These are phyloP conservation scores for Amyloporia xantha DNA, from an alignment of 768 basidiomycete species.

Conservation along the genomic window DNA sequence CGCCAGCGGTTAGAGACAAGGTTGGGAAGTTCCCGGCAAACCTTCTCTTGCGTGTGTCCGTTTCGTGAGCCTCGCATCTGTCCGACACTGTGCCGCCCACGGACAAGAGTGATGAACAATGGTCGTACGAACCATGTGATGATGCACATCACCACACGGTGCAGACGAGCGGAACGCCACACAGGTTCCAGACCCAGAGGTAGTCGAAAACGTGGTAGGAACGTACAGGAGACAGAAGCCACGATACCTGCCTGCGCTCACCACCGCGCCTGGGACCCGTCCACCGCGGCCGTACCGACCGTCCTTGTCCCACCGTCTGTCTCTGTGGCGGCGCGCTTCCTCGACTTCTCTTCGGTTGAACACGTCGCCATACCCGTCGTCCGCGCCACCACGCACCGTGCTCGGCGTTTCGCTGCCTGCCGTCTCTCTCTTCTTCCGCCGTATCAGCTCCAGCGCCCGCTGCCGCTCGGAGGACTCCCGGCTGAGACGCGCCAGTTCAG, in stretches of 20 bases:
- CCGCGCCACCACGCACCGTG: conserved; percentile 47
- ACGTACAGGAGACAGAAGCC: neutral
- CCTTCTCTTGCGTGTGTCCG: neutral
- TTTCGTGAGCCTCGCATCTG: neutral
- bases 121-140: neutral
- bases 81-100: neutral
- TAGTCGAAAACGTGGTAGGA: too few species aligned
- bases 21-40: neutral
- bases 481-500: conserved; percentile 50
- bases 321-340: conserved; percentile 53
- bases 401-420: conserved; percentile 65
- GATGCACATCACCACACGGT: neutral
- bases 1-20: neutral
- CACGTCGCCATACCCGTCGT: conserved; percentile 56
- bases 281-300: neutral
- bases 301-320: conserved; percentile 26
- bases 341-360: conserved; percentile 68
- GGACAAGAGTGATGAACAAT: neutral
- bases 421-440: conserved; percentile 57
- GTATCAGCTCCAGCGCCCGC: conserved; percentile 66
- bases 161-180: too few species aligned
- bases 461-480: conserved; percentile 73
- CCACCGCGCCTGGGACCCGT: neutral
- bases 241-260: neutral
- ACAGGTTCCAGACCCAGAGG: neutral